phyloP scores from a whole-genome alignment of 108 stramenopile species.

The Skeletonema grethae region DNA sequence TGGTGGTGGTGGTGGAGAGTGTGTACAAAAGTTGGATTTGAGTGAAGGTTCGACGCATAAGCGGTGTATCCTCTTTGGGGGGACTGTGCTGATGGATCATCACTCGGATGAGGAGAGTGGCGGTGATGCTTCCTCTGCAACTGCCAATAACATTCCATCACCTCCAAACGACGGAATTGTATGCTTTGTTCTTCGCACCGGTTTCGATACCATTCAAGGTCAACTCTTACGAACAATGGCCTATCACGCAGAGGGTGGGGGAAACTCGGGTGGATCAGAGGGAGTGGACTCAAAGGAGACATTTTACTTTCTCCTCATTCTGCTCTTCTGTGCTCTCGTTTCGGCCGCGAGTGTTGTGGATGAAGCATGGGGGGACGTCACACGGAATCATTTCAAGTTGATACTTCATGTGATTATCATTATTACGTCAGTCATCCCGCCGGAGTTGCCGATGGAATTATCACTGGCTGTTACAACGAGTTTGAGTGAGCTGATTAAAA shows the following conservation, averaged over 20 bases:
- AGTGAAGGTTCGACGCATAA: constrained; percentile 52
- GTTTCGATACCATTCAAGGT: constrained; percentile 96
- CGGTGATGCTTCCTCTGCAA: background rate
- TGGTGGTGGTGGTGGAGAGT: background rate
- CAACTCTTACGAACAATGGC: constrained; percentile 92
- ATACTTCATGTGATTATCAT: constrained; percentile 96
- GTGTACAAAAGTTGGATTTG: constrained; percentile 24
- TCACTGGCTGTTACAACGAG: constrained; percentile 93
- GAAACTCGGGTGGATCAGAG: constrained; percentile 55
- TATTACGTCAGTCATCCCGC: constrained; percentile 93
- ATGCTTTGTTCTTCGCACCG: constrained; percentile 90
- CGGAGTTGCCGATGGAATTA: constrained; percentile 98
- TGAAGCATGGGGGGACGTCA: constrained; percentile 82
- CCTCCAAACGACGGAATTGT: constrained; percentile 87
- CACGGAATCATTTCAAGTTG: constrained; percentile 90
- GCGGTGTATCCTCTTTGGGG: constrained; percentile 80
- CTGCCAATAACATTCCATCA: constrained; percentile 39
- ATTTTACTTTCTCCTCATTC: constrained; percentile 82
- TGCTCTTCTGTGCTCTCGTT: constrained; percentile 86
- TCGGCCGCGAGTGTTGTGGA: constrained; percentile 84
- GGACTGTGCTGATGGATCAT: constrained; percentile 78
- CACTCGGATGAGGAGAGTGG: constrained; percentile 39
- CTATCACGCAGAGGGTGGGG: constrained; percentile 68
- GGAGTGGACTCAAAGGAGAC: constrained; percentile 89
- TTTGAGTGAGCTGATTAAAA: constrained; percentile 76